Base-by-base conservation (phyloP, 495 filamentous ascomycete species). In the Aspergillus taichungensis region DNA sequence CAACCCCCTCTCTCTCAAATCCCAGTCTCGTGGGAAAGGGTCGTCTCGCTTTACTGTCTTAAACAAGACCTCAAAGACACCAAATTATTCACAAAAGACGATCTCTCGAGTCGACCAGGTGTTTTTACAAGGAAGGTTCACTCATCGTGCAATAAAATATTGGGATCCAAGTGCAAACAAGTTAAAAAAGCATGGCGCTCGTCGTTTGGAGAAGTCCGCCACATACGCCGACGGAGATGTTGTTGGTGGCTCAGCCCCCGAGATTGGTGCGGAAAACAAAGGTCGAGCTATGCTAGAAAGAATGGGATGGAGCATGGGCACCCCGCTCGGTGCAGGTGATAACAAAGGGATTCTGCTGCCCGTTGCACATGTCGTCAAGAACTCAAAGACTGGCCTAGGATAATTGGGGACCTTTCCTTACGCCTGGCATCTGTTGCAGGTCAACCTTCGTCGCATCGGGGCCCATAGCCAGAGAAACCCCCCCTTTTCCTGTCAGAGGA, bases 261-360 rank as follows among this genome's bases (percentile, higher is more conserved):
- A 94, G 61, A 71, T 99, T 24, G 87, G 87, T 1, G 71, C 65
- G 3, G 88, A 85, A 38, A 99, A 95, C 49, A 83, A 75, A 52
- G 92, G 92, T 13, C 75, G 87, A 35, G 80, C 79, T 3, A 88
- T 99, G 84, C 60, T 99, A 42, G 89, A 95, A 63, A 97, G 91
- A 67, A 97, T 97, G 92, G 92, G 92, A 12, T 99, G 94, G 87
- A 84, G 74, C 47, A 82, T 77, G 37, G 92, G 92, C 5, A 97
- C 82, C 62, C 84, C 82, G 6, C 72, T 99, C n/a, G 92, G 92
- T 34, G 76, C 84, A 5, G 54, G 72, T 8, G 82, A 92, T 47
- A 92, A 92, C 60, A 85, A 92, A 61, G 92, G 94, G 30, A 91
- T 94, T 40, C 59, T 92, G 47, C 74, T 84, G 50, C 94, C 94